phyloP scores from a whole-genome alignment of 441 rosid genomes.

The Metrosideros polymorpha region DNA sequence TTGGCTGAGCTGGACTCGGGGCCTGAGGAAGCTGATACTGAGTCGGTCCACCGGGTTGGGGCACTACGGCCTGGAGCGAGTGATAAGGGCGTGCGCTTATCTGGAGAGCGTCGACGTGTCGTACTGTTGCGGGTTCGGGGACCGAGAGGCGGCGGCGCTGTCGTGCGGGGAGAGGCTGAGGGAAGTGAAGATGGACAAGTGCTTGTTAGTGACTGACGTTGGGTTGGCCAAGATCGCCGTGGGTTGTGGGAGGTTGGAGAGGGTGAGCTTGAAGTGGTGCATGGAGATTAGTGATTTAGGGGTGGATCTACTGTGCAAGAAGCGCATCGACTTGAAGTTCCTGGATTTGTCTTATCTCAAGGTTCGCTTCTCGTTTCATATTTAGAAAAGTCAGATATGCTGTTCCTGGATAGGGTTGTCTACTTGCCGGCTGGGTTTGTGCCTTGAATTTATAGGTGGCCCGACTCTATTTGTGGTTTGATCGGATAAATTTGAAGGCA shows the following conservation, averaged over 20 bases:
- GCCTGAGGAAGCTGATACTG: slow-evolving; percentile 40
- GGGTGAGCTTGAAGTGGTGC: slow-evolving; percentile 88
- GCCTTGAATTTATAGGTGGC: not conserved
- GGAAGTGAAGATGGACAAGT: slow-evolving; percentile 73
- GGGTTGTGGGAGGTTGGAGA: slow-evolving; percentile 53
- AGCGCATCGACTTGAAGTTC: slow-evolving; percentile 42
- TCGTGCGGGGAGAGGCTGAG: slow-evolving; percentile 38
- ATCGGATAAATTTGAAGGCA: not conserved
- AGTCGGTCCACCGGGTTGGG: slow-evolving; percentile 54
- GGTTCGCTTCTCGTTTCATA: slow-evolving; percentile 27
- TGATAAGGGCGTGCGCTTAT: slow-evolving; percentile 39
- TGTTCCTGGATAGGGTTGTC: not conserved
- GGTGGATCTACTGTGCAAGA: slow-evolving; percentile 76
- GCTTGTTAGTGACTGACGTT: slow-evolving; percentile 64
- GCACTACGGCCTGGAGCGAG: slow-evolving; percentile 43
- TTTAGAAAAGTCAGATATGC: not conserved
- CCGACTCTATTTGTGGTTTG: not conserved
- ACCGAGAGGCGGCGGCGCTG: slow-evolving; percentile 77
- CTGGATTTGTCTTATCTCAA: slow-evolving; percentile 80
- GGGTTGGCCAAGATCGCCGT: slow-evolving; percentile 82
- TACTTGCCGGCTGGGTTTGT: not conserved
- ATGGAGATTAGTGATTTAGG: slow-evolving; percentile 80
- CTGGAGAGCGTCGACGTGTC: slow-evolving; percentile 72
- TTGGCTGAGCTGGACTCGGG: slow-evolving; percentile 18
- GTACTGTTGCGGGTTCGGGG: slow-evolving; percentile 60